Percentiles rank a stretch among this genome's conserved stretches.
phyloP scores from a whole-genome alignment of 164 flowering plant genomes.

The Vitis rupestris region DNA sequence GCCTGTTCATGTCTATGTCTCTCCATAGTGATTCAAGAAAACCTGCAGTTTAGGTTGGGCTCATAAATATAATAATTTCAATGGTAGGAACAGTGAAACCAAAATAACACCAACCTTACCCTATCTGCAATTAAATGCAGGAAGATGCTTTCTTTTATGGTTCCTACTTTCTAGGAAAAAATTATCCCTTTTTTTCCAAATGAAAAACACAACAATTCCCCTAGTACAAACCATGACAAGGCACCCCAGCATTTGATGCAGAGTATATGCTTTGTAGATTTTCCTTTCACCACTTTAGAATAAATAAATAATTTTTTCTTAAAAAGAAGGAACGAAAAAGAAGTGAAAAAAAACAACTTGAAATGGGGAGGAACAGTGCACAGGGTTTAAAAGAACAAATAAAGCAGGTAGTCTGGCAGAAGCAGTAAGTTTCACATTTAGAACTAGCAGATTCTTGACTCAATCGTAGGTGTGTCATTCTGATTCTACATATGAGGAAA shows the following conservation, averaged over 20 bases:
- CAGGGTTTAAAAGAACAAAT: too few relatives aligned
- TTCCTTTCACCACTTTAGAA: background rate
- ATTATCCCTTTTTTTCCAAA: background rate
- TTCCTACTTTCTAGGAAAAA: background rate
- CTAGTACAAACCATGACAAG: background rate
- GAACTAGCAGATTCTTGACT: too few relatives aligned
- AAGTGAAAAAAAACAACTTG: background rate
- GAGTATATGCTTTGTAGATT: background rate
- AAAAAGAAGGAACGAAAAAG: background rate
- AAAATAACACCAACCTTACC: background rate
- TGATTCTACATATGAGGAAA: too few relatives aligned
- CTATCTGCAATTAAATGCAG: background rate
- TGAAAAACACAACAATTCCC: background rate
- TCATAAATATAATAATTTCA: background rate
- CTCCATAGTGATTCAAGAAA: conserved; percentile 95
- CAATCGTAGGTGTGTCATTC: too few relatives aligned
- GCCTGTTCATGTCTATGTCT: conserved; percentile 85
- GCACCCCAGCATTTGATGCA: background rate
- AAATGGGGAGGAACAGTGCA: too few relatives aligned
- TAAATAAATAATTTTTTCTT: too few relatives aligned
- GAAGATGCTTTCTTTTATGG: background rate
- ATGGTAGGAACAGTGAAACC: background rate
- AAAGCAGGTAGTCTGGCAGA: too few relatives aligned
- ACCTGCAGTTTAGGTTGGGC: conserved; percentile 43
- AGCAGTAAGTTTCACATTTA: too few relatives aligned